phyloP scores from a whole-genome alignment of 2,329 filamentous ascomycete genomes.

The Pestalotiopsis sp. region DNA sequence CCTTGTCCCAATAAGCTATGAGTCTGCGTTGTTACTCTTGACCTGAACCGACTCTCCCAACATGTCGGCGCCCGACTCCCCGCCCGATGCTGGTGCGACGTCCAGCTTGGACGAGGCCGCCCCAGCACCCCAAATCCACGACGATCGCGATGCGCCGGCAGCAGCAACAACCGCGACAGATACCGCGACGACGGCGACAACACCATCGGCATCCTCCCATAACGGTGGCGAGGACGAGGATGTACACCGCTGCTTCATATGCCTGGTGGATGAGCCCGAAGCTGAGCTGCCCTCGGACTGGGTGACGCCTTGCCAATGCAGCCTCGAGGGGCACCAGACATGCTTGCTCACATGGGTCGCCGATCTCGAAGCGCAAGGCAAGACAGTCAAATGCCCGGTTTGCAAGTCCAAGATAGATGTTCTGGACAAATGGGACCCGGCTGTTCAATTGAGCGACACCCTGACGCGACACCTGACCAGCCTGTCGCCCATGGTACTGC shows the following conservation, averaged over 20 bases:
- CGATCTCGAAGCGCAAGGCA: conserved; percentile 73
- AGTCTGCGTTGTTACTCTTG: not conserved
- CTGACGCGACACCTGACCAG: conserved; percentile 58
- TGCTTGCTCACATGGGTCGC: conserved; percentile 85
- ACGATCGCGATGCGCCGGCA: conserved; percentile 11
- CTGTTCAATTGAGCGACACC: conserved; percentile 68
- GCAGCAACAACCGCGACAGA: not conserved
- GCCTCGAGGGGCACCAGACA: conserved; percentile 89
- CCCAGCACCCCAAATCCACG: conserved; percentile 18
- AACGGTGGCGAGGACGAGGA: conserved; percentile 17
- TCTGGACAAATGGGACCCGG: conserved; percentile 71
- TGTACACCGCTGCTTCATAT: conserved; percentile 62
- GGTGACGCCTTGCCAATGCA: conserved; percentile 90
- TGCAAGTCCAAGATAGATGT: conserved; percentile 84
- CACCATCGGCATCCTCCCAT: not conserved
- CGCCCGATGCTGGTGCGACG: not conserved
- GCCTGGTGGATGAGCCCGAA: conserved; percentile 59
- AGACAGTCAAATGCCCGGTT: conserved; percentile 80
- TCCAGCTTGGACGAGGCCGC: conserved; percentile 13
- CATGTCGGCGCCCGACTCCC: conserved; percentile 6
- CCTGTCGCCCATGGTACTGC: conserved; percentile 64
- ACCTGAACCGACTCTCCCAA: not conserved
- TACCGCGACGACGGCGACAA: not conserved
- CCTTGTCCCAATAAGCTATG: not conserved
- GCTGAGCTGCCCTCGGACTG: conserved; percentile 58